Evolutionary conservation across 805 yeast genomes (phyloP).

Genomic region (Myxozyma udenii): DNA sequence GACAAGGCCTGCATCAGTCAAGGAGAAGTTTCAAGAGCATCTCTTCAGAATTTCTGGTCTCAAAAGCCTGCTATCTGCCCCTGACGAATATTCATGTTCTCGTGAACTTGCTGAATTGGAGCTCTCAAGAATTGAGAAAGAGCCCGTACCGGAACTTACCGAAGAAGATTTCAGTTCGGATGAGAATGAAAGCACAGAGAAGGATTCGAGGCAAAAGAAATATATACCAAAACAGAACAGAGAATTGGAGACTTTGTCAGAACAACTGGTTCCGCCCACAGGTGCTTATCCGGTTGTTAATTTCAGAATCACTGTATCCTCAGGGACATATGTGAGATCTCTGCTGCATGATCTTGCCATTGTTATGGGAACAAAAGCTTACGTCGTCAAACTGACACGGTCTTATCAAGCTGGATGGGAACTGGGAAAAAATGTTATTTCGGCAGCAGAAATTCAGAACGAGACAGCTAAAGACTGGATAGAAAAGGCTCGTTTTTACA

Average conservation of each 20-base stretch:
- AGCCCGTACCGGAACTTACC: slow-evolving; percentile 7
- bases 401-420: slow-evolving; percentile 81
- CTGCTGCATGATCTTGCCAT: slow-evolving; percentile 84
- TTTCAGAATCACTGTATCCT: slow-evolving; percentile 74
- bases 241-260: background rate
- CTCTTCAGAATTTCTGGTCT: slow-evolving; percentile 41
- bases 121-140: slow-evolving; percentile 3
- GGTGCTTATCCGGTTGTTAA: slow-evolving; percentile 47
- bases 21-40: slow-evolving; percentile 41
- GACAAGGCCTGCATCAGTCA: slow-evolving; percentile 36
- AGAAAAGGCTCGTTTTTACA: slow-evolving; percentile 8
- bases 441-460: slow-evolving; percentile 60
- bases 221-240: slow-evolving; percentile 31
- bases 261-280: slow-evolving; percentile 2
- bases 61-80: background rate
- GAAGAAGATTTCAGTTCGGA: slow-evolving; percentile 35
- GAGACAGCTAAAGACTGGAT: slow-evolving; percentile 66
- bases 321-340: slow-evolving; percentile 93
- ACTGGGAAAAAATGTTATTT: slow-evolving; percentile 63
- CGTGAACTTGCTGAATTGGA: slow-evolving; percentile 13
- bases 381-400: slow-evolving; percentile 81
- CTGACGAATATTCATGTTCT: slow-evolving; percentile 6
- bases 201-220: slow-evolving; percentile 40
- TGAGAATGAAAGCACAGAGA: slow-evolving; percentile 33
- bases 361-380: slow-evolving; percentile 74